phyloP scores from a whole-genome alignment of 352 stramenopile species.

The Phytophthora chlamydospora region DNA sequence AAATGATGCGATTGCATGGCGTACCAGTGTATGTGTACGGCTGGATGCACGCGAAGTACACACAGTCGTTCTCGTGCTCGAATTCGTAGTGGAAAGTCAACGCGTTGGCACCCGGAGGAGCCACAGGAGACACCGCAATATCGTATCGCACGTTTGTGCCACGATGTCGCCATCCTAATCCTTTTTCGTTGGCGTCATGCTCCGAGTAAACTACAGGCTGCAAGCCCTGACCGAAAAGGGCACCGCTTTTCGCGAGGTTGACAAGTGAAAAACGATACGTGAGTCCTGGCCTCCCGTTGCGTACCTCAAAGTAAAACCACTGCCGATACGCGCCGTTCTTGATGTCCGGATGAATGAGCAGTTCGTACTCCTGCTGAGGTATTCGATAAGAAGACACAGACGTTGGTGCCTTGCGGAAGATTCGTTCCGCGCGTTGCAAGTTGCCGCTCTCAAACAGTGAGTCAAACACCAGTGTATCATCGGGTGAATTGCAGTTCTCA shows the following conservation, averaged over 20 bases:
- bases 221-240: conserved; percentile 82
- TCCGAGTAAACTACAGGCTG: conserved; percentile 85
- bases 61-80: conserved; percentile 62
- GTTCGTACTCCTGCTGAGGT: conserved; percentile 68
- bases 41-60: conserved; percentile 87
- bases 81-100: conserved; percentile 83
- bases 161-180: conserved; percentile 64
- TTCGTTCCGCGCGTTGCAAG: conserved; percentile 59
- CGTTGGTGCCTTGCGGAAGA: conserved; percentile 39
- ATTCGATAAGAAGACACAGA: conserved; percentile 1
- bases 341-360: conserved; percentile 76
- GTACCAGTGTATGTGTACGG: conserved; percentile 89
- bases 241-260: conserved; percentile 85
- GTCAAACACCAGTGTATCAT: conserved; percentile 74
- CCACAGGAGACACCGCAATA: conserved; percentile 37
- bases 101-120: conserved; percentile 51
- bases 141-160: conserved; percentile 73
- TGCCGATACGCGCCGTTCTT: conserved; percentile 87
- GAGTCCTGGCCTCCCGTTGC: conserved; percentile 53
- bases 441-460: conserved; percentile 84
- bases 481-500: conserved; percentile 34
- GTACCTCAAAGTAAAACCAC: conserved; percentile 92
- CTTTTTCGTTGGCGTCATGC: conserved; percentile 48
- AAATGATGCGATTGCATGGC: background rate
- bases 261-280: conserved; percentile 76